These are phyloP conservation scores for Dipodascus albidus DNA, from an alignment of 805 yeast species.

Conservation along the genomic window DNA sequence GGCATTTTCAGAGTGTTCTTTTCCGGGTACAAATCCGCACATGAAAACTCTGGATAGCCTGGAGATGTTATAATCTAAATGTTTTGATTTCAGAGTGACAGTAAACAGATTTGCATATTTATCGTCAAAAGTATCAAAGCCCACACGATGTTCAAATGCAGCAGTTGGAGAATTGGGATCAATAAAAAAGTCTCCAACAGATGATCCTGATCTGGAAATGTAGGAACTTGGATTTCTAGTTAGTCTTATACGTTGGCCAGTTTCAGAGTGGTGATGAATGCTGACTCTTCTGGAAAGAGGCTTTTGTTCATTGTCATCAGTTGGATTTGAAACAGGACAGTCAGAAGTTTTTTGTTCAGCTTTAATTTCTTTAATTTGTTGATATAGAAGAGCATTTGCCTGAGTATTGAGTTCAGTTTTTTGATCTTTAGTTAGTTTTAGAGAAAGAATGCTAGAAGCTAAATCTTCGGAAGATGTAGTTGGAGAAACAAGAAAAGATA, in stretches of 20 bases:
- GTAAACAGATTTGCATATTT: neutral
- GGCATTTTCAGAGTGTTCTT: neutral
- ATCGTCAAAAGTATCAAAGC: neutral
- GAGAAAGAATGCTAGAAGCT: neutral
- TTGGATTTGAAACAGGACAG: too few relatives aligned
- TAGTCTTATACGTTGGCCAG: neutral
- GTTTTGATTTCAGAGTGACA: neutral
- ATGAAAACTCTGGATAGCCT: neutral
- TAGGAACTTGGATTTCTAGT: neutral
- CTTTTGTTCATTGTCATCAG: neutral
- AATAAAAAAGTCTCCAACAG: neutral
- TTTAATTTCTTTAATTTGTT: neutral
- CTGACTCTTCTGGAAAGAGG: neutral
- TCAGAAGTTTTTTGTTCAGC: too few relatives aligned
- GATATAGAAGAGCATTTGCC: neutral
- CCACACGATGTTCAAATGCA: neutral
- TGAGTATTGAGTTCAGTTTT: neutral
- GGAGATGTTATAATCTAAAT: neutral
- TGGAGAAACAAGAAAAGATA: too few relatives aligned
- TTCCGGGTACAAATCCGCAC: neutral
- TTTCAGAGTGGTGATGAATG: neutral
- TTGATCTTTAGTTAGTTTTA: neutral
- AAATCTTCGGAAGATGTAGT: neutral
- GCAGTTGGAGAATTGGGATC: neutral
- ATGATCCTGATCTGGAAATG: neutral